Evolutionary conservation across 75 land plant species (phyloP).

Genomic region (Picea glauca): DNA sequence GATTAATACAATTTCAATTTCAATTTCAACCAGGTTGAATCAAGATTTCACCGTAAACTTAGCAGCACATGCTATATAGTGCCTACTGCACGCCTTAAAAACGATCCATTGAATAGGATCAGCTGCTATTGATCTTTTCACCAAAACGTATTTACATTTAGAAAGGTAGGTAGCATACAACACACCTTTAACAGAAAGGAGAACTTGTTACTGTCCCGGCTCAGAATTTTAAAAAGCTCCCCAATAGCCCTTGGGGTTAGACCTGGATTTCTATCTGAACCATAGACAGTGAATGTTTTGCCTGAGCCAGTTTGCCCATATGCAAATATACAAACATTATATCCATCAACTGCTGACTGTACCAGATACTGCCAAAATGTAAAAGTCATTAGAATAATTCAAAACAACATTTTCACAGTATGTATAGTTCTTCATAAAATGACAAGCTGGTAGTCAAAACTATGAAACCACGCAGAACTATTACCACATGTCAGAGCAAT

Average conservation of each 20-base stretch:
- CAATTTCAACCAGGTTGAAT: background rate
- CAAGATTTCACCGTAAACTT: background rate
- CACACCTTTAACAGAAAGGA: conserved; percentile 21
- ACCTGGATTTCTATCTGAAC: conserved; percentile 25
- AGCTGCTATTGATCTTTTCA: background rate
- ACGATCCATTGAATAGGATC: background rate
- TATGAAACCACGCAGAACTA: background rate
- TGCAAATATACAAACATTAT: conserved; percentile 70
- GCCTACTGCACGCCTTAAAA: background rate
- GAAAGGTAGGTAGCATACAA: conserved; percentile 41
- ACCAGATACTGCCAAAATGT: conserved; percentile 46
- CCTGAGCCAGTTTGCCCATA: conserved; percentile 87
- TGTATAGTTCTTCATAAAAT: background rate
- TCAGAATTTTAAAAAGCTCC: conserved; percentile 22
- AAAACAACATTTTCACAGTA: background rate
- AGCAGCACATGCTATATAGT: background rate
- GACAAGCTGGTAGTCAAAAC: background rate
- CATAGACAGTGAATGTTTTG: conserved; percentile 63
- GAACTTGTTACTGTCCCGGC: conserved; percentile 24
- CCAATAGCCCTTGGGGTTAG: conserved; percentile 31
- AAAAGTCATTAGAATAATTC: background rate
- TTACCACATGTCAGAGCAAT: background rate
- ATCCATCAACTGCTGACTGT: conserved; percentile 69
- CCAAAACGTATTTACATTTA: conserved; percentile 54
- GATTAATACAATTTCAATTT: too few relatives aligned